Evolutionary conservation across 805 yeast species (phyloP), one percentile per base, ranked within the genome.

Genomic region (Jamesozyma gamospora): DNA sequence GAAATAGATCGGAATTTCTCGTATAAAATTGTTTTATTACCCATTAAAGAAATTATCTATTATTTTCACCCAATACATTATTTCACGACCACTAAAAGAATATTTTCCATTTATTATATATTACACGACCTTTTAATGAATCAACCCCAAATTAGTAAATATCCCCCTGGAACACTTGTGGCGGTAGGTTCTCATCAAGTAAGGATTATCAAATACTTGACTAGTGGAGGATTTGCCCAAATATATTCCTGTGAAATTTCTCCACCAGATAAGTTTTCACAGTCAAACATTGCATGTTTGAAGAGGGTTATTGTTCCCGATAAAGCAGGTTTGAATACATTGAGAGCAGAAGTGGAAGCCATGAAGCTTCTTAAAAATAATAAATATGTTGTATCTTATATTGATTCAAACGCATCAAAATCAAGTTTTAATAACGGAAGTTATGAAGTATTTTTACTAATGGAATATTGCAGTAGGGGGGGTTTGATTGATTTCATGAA

Each of bases 261-360:
- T 21, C 87, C 87, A 6, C 67, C 74, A 3, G 74, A 75, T 44
- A 30, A 51, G 13, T 66, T 68, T 47, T 67, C 71, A 13, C 76
- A 75, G 15, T 60, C 69, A 36, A 62, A 60, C 40, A 60, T 70
- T 11, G 96, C 90, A 4, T 92, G 97, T 58, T 68, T 92, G 52
- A 92, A 92, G 62, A 72, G 98, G 46, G 97, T 92, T n/a, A 80
- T 80, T 26, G 98, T 92, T 3, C 96, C 96, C 4, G 86, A 82
- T 56, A 92, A 92, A 61, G 74, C 77, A 52, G 82, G 82, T 38
- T 69, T 92, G 56, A 85, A 83, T 51, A 72, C 80, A 18, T 67
- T 92, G 37, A 68, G 97, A 45, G 95, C 94, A 30, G 99, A 92
- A 60, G 98, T 92, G 13, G 97, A 92, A 56, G 94, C 96, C 11